Percentiles rank a stretch among this genome's conserved stretches.
phyloP scores from a whole-genome alignment of 106 monocot species.

The Dendrobium huoshanense region DNA sequence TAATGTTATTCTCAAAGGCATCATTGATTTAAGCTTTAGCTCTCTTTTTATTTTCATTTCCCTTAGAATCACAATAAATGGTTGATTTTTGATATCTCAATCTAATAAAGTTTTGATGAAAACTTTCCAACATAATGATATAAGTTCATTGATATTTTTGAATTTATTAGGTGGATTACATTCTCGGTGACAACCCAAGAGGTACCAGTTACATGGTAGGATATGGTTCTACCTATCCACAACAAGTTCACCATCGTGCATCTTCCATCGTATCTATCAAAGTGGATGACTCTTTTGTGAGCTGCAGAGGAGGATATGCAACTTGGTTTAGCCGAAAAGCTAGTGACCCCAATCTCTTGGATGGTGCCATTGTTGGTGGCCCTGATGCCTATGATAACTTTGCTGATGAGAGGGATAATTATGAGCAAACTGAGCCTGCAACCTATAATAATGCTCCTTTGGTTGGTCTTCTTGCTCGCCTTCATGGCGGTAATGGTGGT shows the following conservation, averaged over 20 bases:
- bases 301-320: conserved; percentile 73
- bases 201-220: conserved; percentile 99
- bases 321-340: conserved; percentile 59
- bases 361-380: conserved; percentile 86
- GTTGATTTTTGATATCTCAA: too few relatives aligned
- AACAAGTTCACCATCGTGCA: conserved; percentile 88
- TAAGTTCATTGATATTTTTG: too few relatives aligned
- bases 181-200: conserved; percentile 84
- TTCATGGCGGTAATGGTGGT: conserved; percentile 37
- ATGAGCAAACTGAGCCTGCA: conserved; percentile 83
- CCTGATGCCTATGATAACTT: conserved; percentile 84
- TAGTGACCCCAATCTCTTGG: conserved; percentile 73
- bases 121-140: too few relatives aligned
- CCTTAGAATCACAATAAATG: too few relatives aligned
- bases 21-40: too few relatives aligned
- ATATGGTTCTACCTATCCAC: conserved; percentile 71
- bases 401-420: conserved; percentile 73
- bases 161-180: conserved; percentile 63
- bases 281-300: conserved; percentile 59
- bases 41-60: not conserved
- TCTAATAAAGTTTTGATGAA: too few relatives aligned
- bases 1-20: too few relatives aligned
- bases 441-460: conserved; percentile 94
- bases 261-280: conserved; percentile 86
- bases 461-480: conserved; percentile 70